Conservation (phyloP, 495 filamentous ascomycete genomes). For the Penicillium odoratum region DNA sequence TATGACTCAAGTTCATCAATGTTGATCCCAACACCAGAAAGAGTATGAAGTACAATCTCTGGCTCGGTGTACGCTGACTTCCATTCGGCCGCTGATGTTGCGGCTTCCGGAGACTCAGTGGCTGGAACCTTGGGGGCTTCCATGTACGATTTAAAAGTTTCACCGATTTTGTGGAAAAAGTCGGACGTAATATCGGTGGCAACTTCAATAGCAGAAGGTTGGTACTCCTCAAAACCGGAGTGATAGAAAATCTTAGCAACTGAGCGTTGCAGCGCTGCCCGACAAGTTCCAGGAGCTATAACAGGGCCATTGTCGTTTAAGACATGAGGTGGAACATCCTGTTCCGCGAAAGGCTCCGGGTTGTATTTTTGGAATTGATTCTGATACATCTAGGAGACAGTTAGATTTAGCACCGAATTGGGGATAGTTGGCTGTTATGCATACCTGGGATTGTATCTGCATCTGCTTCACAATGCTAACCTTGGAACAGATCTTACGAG, state of each 20-base stretch:
- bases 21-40: slow-evolving; percentile 78
- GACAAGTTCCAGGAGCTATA: slow-evolving; percentile 75
- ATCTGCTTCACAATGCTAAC: slow-evolving; percentile 99
- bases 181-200: slow-evolving; percentile 88
- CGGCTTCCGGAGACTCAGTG: slow-evolving; percentile 36
- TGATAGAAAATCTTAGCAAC: slow-evolving; percentile 95
- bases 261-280: slow-evolving; percentile 82
- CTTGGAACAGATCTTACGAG: slow-evolving; percentile 91
- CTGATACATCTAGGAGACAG: slow-evolving; percentile 72
- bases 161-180: slow-evolving; percentile 81
- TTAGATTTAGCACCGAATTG: slow-evolving; percentile 2
- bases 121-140: slow-evolving; percentile 73
- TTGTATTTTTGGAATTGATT: slow-evolving; percentile 99
- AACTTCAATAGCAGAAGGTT: slow-evolving; percentile 88
- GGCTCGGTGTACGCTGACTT: slow-evolving; percentile 73
- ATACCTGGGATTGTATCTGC: slow-evolving; percentile 94
- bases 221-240: slow-evolving; percentile 95
- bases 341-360: slow-evolving; percentile 84
- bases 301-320: slow-evolving; percentile 85
- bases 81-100: slow-evolving; percentile 38
- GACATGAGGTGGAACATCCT: slow-evolving; percentile 80
- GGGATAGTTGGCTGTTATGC: slow-evolving; percentile 11
- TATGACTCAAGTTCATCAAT: slow-evolving; percentile 82
- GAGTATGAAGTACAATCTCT: slow-evolving; percentile 82
- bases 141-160: slow-evolving; percentile 75